A percentile compares a stretch with the other conserved stretches of the same genome.
phyloP scores from a whole-genome alignment of 805 yeast species.

The Starmerella bombi region DNA sequence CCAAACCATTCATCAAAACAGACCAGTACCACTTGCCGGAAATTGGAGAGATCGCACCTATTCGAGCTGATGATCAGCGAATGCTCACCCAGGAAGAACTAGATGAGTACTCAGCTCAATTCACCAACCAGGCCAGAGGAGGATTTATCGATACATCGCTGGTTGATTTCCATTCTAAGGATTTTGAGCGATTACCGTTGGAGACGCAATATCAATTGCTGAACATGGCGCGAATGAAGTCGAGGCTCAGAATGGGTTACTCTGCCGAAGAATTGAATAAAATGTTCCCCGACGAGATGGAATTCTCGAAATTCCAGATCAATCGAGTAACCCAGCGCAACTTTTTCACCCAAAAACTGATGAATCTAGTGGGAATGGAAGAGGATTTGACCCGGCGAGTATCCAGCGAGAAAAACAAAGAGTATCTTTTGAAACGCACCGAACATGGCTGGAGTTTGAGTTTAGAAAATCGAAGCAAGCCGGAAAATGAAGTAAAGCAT shows the following conservation, averaged over 20 bases:
- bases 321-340: slow-evolving; percentile 86
- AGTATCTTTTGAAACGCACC: slow-evolving; percentile 60
- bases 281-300: slow-evolving; percentile 73
- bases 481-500: background rate
- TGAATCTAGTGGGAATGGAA: slow-evolving; percentile 74
- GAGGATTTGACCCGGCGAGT: slow-evolving; percentile 40
- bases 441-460: slow-evolving; percentile 79
- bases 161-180: slow-evolving; percentile 72
- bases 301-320: slow-evolving; percentile 85
- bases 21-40: slow-evolving; percentile 85
- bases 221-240: slow-evolving; percentile 66
- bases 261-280: slow-evolving; percentile 74
- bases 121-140: slow-evolving; percentile 40
- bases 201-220: slow-evolving; percentile 79
- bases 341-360: slow-evolving; percentile 71
- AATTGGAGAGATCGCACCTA: slow-evolving; percentile 31
- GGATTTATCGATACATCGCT: slow-evolving; percentile 32
- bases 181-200: slow-evolving; percentile 63
- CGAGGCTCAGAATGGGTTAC: slow-evolving; percentile 90
- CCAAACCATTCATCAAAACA: slow-evolving; percentile 33
- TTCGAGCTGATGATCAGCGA: slow-evolving; percentile 51
- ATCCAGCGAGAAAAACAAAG: slow-evolving; percentile 69
- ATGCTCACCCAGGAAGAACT: slow-evolving; percentile 62
- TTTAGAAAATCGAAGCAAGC: slow-evolving; percentile 34
- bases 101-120: slow-evolving; percentile 42